Base-by-base conservation (phyloP, 2,329 filamentous ascomycete genomes). In the Pleochaeta shiraiana region DNA sequence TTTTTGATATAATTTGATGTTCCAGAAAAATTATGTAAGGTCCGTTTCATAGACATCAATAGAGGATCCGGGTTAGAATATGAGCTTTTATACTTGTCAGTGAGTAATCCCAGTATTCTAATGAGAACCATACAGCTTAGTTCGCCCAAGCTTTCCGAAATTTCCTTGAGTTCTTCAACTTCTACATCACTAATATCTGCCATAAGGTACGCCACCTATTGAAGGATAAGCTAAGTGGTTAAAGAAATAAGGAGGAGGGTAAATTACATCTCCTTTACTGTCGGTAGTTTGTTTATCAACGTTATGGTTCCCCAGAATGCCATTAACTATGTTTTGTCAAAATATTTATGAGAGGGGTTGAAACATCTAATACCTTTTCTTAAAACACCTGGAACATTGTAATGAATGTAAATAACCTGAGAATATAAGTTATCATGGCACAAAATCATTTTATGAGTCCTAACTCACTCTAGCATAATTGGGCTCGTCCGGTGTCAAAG, bases 241-340 rank as follows among this genome's bases (percentile, higher is more conserved):
- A n/a, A n/a, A n/a, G n/a, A n/a, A n/a, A n/a, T n/a, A n/a, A n/a
- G n/a, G n/a, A n/a, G n/a, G n/a, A n/a, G n/a, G n/a, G n/a, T 31
- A 14, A 70, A 81, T 68, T 76, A 88, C 86, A 74, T 97, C 92
- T 70, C 90, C 92, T 77, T 86, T 87, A 76, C 88, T 95, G 75
- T 97, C 93, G 63, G 89, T 93, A 79, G 95, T 97, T 77, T 98
- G 93, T 80, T 97, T 97, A 78, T 96, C 92, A 70, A 98, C 91
- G 75, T 98, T 98, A 79, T 98, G 91, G 72, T 95, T 85, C 53
- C 87, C 88, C 60, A 98, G 81, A 67, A 97, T 90, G 72, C 93
- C 88, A 79, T 98, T 98, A 69, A 98, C 93, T 85, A 67, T 26
- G 57, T 53, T 24, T 24, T 24, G n/a, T 53, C 26, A 53, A 21